Percentiles rank a stretch among this genome's conserved stretches.
These are phyloP conservation scores for Mycosphaerelloides madeirae DNA, from an alignment of 2,329 filamentous ascomycete species.

Conservation along the genomic window DNA sequence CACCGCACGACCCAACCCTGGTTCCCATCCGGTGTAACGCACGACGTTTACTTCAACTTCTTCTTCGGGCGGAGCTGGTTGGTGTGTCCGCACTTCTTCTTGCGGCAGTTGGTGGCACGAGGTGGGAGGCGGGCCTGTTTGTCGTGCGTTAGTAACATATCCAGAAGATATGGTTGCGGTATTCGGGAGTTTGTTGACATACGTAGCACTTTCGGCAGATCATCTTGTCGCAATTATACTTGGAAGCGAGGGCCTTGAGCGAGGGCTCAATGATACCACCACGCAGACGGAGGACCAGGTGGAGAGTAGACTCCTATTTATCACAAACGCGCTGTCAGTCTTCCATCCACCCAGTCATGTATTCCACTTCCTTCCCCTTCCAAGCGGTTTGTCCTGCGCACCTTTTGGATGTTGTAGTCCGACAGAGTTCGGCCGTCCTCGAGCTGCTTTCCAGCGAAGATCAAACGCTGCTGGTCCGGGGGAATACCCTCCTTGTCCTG, in stretches of 20 bases:
- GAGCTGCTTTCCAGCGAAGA: conserved; percentile 98
- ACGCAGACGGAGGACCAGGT: conserved; percentile 97
- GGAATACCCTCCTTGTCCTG: conserved; percentile 99
- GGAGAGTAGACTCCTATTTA: conserved; percentile 89
- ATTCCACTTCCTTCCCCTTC: not conserved
- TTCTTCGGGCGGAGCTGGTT: conserved; percentile 99
- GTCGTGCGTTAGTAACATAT: conserved; percentile 10
- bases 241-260: conserved; percentile 94
- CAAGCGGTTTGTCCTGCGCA: conserved; percentile 42
- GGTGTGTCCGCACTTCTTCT: conserved; percentile 99
- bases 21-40: too few relatives aligned
- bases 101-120: conserved; percentile 99
- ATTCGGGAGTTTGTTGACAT: conserved; percentile 42
- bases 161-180: conserved; percentile 14
- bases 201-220: conserved; percentile 99
- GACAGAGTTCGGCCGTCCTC: conserved; percentile 95
- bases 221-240: conserved; percentile 99
- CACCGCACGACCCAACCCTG: conserved; percentile 5
- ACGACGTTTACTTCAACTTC: conserved; percentile 79
- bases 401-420: conserved; percentile 99
- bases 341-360: not conserved
- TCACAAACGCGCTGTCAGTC: conserved; percentile 2
- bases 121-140: conserved; percentile 75
- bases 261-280: conserved; percentile 99
- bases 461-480: conserved; percentile 95